These are phyloP conservation scores for Plasmopara muralis DNA, from an alignment of 352 stramenopile species.

Conservation along the genomic window DNA sequence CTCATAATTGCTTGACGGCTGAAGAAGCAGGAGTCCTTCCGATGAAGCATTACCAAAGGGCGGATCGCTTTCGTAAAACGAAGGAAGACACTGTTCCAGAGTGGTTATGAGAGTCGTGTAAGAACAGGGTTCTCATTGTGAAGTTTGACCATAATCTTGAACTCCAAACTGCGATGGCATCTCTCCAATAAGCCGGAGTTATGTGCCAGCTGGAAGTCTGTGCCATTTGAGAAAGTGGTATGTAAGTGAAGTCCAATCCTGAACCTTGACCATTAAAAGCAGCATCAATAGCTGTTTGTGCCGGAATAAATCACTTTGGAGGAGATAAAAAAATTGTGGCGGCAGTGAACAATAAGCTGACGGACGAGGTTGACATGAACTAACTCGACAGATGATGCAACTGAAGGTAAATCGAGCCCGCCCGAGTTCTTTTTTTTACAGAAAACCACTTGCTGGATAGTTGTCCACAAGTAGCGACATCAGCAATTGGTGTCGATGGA, in stretches of 20 bases:
- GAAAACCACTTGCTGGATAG: neutral
- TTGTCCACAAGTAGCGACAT: neutral
- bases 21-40: neutral
- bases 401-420: neutral
- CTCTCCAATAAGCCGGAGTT: neutral
- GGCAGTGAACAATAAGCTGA: neutral
- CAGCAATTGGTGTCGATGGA: neutral
- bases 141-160: constrained; percentile 1
- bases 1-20: neutral
- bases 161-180: neutral
- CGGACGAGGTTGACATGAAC: neutral
- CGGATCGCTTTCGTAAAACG: neutral
- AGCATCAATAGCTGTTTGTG: neutral
- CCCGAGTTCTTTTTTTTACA: no score
- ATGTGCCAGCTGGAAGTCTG: neutral
- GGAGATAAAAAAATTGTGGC: neutral
- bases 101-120: neutral
- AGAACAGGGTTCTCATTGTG: neutral
- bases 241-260: neutral
- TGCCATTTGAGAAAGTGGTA: neutral
- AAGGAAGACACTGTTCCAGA: constrained; percentile 1
- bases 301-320: constrained; percentile 1
- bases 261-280: neutral
- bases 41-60: neutral
- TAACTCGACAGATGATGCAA: neutral